A percentile compares a stretch with the other conserved stretches of the same genome.
phyloP scores from a whole-genome alignment of 2,329 filamentous ascomycete species.

The Colletotrichum sp. region DNA sequence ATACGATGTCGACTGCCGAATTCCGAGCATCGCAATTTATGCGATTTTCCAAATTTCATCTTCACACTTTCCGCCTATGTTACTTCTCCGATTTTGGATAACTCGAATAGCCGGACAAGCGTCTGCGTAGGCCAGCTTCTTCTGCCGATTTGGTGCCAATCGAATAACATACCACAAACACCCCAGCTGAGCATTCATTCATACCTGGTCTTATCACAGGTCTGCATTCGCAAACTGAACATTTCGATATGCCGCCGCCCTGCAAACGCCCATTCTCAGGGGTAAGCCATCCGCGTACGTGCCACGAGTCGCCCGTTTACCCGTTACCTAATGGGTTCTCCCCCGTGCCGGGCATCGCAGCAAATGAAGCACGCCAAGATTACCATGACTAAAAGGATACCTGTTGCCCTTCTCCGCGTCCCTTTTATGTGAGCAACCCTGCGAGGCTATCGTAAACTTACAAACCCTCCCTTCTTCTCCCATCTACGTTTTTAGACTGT shows the following conservation, averaged over 20 bases:
- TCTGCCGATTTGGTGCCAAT: no score
- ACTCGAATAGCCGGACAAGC: neutral
- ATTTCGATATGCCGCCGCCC: neutral
- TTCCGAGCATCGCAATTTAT: neutral
- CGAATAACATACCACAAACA: neutral
- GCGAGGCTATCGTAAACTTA: neutral
- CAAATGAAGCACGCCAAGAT: constrained; percentile 13
- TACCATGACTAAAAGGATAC: constrained; percentile 13
- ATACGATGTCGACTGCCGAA: neutral
- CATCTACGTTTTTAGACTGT: neutral
- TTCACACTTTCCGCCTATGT: no score
- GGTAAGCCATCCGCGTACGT: neutral
- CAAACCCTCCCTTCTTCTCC: neutral
- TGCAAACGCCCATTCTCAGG: neutral
- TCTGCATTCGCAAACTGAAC: neutral
- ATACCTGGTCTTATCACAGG: neutral
- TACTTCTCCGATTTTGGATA: no score
- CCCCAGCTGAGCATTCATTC: fast-evolving
- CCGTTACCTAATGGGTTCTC: constrained; percentile 14
- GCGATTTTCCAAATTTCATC: neutral
- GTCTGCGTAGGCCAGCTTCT: fast-evolving
- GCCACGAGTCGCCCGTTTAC: neutral
- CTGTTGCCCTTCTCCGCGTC: neutral
- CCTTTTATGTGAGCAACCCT: neutral
- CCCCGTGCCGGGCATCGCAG: constrained; percentile 12